Percentiles rank a stretch among this genome's conserved stretches.
Evolutionary conservation across 1,284 basidiomycete species (phyloP).

Genomic region (Neotropicomus parvogracilis): DNA sequence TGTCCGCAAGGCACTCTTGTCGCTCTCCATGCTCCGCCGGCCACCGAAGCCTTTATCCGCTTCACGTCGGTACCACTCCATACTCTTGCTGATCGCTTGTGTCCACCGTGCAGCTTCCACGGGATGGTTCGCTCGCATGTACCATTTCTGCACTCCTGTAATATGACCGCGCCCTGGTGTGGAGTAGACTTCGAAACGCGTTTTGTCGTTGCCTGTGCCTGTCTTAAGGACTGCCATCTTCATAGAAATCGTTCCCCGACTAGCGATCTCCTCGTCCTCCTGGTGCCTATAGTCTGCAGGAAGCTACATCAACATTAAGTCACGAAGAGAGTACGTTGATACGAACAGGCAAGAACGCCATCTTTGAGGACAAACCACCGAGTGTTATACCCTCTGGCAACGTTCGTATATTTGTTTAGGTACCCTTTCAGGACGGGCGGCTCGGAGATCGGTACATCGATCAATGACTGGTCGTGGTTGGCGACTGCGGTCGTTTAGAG

Average conservation of each 20-base stretch:
- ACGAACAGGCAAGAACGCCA: conserved; percentile 79
- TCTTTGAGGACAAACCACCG: conserved; percentile 94
- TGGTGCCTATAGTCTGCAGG: conserved; percentile 85
- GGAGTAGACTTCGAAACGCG: conserved; percentile 83
- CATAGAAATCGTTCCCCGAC: conserved; percentile 88
- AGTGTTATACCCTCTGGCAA: conserved; percentile 87
- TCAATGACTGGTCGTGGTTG: conserved; percentile 72
- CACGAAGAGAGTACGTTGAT: not conserved
- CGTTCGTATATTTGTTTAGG: conserved; percentile 87
- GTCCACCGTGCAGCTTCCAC: conserved; percentile 88
- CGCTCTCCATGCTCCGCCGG: conserved; percentile 30
- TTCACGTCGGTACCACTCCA: conserved; percentile 56
- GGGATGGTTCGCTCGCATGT: conserved; percentile 86
- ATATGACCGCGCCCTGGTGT: conserved; percentile 45
- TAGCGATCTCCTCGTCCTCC: conserved; percentile 86
- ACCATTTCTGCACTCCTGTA: conserved; percentile 70
- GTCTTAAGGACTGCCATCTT: conserved; percentile 68
- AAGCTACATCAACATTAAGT: conserved; percentile 4
- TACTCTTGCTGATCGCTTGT: conserved; percentile 69
- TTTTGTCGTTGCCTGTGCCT: conserved; percentile 43
- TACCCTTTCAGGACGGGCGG: conserved; percentile 76
- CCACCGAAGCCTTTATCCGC: conserved; percentile 18
- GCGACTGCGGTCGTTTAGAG: conserved; percentile 48
- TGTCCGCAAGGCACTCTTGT: conserved; percentile 27
- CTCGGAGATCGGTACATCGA: conserved; percentile 47